Base-by-base conservation (phyloP, 148 eudicot genomes). In the Euryodendron excelsum region DNA sequence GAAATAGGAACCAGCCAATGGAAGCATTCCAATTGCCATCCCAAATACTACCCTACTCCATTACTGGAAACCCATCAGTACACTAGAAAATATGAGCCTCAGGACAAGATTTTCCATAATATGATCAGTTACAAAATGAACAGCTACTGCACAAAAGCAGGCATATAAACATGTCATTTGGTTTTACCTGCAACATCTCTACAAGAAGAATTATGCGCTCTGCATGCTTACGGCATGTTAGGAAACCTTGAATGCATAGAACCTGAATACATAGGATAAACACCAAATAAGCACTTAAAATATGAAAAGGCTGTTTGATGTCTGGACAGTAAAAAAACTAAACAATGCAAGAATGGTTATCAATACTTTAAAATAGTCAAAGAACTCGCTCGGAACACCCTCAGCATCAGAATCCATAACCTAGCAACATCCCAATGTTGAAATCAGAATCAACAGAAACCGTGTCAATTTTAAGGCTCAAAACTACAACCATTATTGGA, bases 391-490 rank as follows among this genome's bases (percentile, higher is more conserved):
- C 70, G 98, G 99, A 78, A 93, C 86, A 50, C 99, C 98, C 84
- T 96, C 99, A 52, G 99, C 99, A 89, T 96, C 99, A 85, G 99
- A 96, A 88, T 96, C 99, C 99, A 96, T 96, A 78, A 96, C 97
- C 99, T 96, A 82, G 60, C 74, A 87, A 81, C 85, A 83, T 69
- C 33, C 72, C 30, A 78, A 72, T 31, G 72, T 79, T 58, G 56
- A 28, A 63, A 63, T 72, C 56, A 75, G 27, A 63, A 50, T 68
- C 20, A 23, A 14, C 63, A 18, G 44, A 27, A 68, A 55, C n/a
- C n/a, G n/a, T n/a, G n/a, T n/a, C n/a, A 53, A 59, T 59, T 52
- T 27, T 18, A 60, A 41, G 14, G 17, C 23, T 50, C 27, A 67
- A 21, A 36, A 11, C 23, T 60, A 27, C n/a, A n/a, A n/a, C n/a